A percentile compares a stretch with the other conserved stretches of the same genome.
These are phyloP conservation scores for Globisporangium barbulae DNA, from an alignment of 352 stramenopile species.

Conservation along the genomic window DNA sequence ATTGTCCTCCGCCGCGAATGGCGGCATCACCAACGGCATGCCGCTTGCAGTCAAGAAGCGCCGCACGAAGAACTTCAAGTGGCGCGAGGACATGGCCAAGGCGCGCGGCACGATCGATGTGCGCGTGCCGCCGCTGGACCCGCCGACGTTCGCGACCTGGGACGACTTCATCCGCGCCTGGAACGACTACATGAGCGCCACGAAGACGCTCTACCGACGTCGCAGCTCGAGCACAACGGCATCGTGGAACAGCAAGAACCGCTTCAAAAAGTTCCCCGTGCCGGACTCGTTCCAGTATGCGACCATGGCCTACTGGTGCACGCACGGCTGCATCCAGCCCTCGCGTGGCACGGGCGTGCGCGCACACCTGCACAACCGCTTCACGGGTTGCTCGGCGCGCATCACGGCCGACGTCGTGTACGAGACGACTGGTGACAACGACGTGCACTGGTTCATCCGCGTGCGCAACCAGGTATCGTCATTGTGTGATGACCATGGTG, in stretches of 20 bases:
- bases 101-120: slow-evolving; percentile 41
- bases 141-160: slow-evolving; percentile 57
- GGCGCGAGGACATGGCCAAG: slow-evolving; percentile 67
- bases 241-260: slow-evolving; percentile 77
- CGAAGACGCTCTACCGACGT: slow-evolving; percentile 75
- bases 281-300: slow-evolving; percentile 75
- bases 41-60: slow-evolving; percentile 65
- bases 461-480: slow-evolving; percentile 63
- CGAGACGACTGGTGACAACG: slow-evolving; percentile 43
- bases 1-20: not conserved
- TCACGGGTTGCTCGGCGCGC: slow-evolving; percentile 68
- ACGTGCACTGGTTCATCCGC: slow-evolving; percentile 61
- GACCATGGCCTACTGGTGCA: slow-evolving; percentile 86
- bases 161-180: slow-evolving; percentile 65
- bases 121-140: slow-evolving; percentile 44
- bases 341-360: slow-evolving; percentile 70
- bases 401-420: slow-evolving; percentile 77
- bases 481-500: not conserved
- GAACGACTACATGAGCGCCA: slow-evolving; percentile 60
- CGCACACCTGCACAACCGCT: slow-evolving; percentile 72
- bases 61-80: slow-evolving; percentile 80
- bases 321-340: slow-evolving; percentile 75
- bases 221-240: slow-evolving; percentile 67
- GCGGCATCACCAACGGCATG: not conserved
- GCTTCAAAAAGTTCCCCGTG: slow-evolving; percentile 67